phyloP scores from a whole-genome alignment of 2,329 filamentous ascomycete species.

The Trichoderma sp. region DNA sequence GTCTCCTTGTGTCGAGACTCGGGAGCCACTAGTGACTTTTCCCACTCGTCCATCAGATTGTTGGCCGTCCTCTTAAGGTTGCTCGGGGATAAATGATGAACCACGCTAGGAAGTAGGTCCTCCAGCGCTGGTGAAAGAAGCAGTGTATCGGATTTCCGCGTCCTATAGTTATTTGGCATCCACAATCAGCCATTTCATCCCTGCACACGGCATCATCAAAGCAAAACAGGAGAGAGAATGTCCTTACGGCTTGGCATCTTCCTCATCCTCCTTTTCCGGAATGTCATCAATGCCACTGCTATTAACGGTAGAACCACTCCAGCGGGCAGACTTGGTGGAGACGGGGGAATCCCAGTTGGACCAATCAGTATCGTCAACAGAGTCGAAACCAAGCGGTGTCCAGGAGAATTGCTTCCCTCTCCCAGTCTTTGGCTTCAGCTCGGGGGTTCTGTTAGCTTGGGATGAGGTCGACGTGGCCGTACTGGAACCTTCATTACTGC shows the following conservation, averaged over 20 bases:
- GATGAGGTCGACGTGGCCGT: constrained; percentile 38
- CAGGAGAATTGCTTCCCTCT: constrained; percentile 60
- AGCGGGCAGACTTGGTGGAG: constrained; percentile 59
- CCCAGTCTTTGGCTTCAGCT: constrained; percentile 41
- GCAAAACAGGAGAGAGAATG: background rate
- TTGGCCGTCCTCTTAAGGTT: constrained; percentile 82
- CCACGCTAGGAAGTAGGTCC: constrained; percentile 66
- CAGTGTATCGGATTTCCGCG: constrained; percentile 32
- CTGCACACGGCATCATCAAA: background rate
- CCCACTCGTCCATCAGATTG: constrained; percentile 88
- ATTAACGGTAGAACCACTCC: constrained; percentile 63
- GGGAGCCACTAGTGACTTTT: constrained; percentile 55
- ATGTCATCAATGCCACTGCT: constrained; percentile 47
- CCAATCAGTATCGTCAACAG: constrained; percentile 64
- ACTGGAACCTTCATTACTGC: constrained; percentile 46
- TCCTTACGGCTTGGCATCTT: constrained; percentile 52
- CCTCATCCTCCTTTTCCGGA: constrained; percentile 52
- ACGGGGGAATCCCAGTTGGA: constrained; percentile 63
- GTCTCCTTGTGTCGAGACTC: constrained; percentile 39
- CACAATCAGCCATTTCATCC: constrained; percentile 4
- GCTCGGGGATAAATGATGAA: constrained; percentile 71
- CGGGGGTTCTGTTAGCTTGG: constrained; percentile 35
- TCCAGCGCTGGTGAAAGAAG: constrained; percentile 50
- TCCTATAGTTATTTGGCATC: constrained; percentile 4
- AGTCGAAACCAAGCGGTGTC: constrained; percentile 59